A percentile compares a stretch with the other conserved stretches of the same genome.
Evolutionary conservation across 1,284 basidiomycete species (phyloP).

Genomic region (Pisolithus thermaeus): DNA sequence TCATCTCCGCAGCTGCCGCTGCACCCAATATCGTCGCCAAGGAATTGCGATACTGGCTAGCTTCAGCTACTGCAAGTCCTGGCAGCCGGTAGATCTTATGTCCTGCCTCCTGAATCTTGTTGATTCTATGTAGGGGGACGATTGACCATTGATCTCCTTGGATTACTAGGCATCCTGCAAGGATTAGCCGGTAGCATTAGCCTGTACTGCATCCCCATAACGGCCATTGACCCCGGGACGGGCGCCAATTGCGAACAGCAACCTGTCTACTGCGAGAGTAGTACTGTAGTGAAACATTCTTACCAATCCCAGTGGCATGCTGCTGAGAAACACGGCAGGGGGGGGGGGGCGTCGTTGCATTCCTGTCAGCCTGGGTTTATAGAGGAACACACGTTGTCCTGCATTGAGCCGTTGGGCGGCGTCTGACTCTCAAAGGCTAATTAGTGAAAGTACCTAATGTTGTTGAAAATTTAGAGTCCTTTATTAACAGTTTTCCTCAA

Average conservation of each 20-base stretch:
- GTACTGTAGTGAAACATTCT: conserved; percentile 4
- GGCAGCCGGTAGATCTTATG: neutral
- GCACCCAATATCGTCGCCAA: neutral
- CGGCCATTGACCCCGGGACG: conserved; percentile 2
- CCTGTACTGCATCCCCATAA: conserved; percentile 4
- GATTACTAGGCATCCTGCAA: neutral
- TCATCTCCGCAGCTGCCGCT: neutral
- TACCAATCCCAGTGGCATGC: neutral
- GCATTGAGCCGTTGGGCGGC: too few species aligned
- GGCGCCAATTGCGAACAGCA: conserved; percentile 5
- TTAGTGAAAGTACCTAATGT: too few species aligned
- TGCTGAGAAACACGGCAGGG: neutral
- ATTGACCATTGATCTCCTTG: neutral
- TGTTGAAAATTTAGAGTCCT: too few species aligned
- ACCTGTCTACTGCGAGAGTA: conserved; percentile 9
- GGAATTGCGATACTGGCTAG: conserved; percentile 3
- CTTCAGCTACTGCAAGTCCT: conserved; percentile 3
- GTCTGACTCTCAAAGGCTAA: too few species aligned
- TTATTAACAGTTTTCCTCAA: too few species aligned
- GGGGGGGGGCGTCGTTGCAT: conserved; percentile 1
- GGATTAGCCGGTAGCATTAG: neutral
- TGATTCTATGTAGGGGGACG: neutral
- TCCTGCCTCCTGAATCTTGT: neutral
- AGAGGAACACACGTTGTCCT: neutral
- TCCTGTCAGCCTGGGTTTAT: conserved; percentile 1